Percentiles rank a stretch among this genome's conserved stretches.
Evolutionary conservation across 768 basidiomycete species (phyloP).

Genomic region (Panaeolus papilionaceus): DNA sequence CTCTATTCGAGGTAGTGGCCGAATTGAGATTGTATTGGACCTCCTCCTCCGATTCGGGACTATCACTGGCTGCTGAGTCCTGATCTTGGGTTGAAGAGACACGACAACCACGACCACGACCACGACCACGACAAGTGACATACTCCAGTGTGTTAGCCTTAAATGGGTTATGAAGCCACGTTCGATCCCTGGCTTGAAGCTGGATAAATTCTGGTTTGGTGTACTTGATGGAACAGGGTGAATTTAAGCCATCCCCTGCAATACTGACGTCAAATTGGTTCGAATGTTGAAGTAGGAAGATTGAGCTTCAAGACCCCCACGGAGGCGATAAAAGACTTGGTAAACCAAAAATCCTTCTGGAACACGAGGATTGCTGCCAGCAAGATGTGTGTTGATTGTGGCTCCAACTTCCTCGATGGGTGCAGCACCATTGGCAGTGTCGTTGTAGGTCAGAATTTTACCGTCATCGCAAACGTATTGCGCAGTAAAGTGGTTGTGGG

Average conservation of each 20-base stretch:
- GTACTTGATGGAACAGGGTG: too few species aligned
- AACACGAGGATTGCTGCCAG: conserved; percentile 21
- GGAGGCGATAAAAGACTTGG: conserved; percentile 27
- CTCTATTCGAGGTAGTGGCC: background rate
- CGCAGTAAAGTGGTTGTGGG: conserved; percentile 19
- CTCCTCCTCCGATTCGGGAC: conserved; percentile 8
- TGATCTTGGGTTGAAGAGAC: background rate
- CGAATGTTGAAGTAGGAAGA: conserved; percentile 22
- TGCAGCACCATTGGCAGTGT: background rate
- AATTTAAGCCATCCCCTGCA: too few species aligned
- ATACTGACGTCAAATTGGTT: background rate
- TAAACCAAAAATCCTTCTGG: conserved; percentile 23
- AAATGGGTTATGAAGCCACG: too few species aligned
- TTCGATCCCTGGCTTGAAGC: too few species aligned
- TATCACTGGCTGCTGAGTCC: background rate
- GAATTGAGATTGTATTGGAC: background rate
- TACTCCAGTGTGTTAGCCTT: too few species aligned
- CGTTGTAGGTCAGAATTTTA: conserved; percentile 17
- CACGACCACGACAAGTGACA: too few species aligned
- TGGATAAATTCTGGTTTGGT: too few species aligned
- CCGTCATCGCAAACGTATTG: conserved; percentile 15
- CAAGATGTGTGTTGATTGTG: conserved; percentile 18
- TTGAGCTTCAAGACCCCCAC: conserved; percentile 27
- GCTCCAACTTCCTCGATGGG: conserved; percentile 20
- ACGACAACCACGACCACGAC: background rate